A percentile compares a stretch with the other conserved stretches of the same genome.
Evolutionary conservation across 768 basidiomycete genomes (phyloP).

Genomic region (Xanthoconium purpureum): DNA sequence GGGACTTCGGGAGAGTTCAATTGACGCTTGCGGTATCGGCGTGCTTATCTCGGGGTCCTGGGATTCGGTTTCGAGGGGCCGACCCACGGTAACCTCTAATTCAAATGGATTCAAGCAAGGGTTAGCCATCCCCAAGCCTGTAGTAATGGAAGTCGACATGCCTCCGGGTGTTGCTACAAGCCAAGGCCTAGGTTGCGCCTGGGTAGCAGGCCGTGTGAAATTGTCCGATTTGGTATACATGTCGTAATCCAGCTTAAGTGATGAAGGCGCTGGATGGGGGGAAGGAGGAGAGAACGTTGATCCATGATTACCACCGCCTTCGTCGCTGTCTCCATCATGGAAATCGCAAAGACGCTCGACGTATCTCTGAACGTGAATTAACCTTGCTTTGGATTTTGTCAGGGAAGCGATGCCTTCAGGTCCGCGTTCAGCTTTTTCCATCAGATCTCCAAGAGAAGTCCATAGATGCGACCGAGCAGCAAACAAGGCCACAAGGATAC

Average conservation of each 20-base stretch:
- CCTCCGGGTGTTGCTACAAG: conserved; percentile 1
- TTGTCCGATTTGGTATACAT: conserved; percentile 7
- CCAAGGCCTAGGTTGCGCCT: conserved; percentile 10
- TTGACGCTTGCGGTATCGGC: conserved; percentile 3
- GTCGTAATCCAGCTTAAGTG: conserved; percentile 18
- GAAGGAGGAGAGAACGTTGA: conserved; percentile 19
- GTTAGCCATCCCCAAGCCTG: conserved; percentile 3
- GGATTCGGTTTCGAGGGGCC: conserved; percentile 5
- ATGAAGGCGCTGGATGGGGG: conserved; percentile 19
- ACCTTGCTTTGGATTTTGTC: conserved; percentile 21
- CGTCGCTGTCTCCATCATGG: conserved; percentile 19
- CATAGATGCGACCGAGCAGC: conserved; percentile 9
- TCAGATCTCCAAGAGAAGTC: conserved; percentile 15
- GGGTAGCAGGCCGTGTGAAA: conserved; percentile 10
- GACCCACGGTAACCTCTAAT: background rate
- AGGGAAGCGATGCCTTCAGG: conserved; percentile 13
- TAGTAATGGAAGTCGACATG: conserved; percentile 3
- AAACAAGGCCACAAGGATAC: conserved; percentile 31
- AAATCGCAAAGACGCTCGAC: conserved; percentile 17
- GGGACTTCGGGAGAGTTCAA: background rate
- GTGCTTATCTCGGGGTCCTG: conserved; percentile 14
- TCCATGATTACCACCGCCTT: conserved; percentile 21
- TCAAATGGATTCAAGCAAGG: background rate
- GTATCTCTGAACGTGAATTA: conserved; percentile 26
- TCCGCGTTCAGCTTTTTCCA: conserved; percentile 10